Evolutionary conservation across 768 basidiomycete genomes (phyloP).

Genomic region (Pleurotus salmoneostramineus): DNA sequence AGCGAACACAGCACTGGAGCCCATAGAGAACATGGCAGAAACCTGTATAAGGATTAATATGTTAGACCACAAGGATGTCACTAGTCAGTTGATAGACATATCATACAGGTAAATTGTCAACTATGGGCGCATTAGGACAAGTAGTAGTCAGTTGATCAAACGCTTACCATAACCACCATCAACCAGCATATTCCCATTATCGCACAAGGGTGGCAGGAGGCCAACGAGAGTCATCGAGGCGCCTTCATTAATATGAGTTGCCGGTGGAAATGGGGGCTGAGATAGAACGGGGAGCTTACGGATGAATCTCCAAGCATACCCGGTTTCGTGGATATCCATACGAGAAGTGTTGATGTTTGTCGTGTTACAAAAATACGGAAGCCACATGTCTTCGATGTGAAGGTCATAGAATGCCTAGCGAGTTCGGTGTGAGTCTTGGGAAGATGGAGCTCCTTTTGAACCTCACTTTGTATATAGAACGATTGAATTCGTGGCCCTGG

Average conservation of each 20-base stretch:
- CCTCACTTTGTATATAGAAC: conserved; percentile 84
- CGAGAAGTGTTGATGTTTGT: conserved; percentile 94
- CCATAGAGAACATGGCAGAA: conserved; percentile 87
- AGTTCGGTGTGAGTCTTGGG: background rate
- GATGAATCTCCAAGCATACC: conserved; percentile 97
- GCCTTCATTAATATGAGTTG: conserved; percentile 36
- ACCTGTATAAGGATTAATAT: conserved; percentile 42
- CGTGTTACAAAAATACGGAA: conserved; percentile 97
- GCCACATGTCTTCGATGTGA: conserved; percentile 98
- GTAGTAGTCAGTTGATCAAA: background rate
- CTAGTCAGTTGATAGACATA: background rate
- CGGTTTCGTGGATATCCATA: conserved; percentile 97
- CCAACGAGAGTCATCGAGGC: conserved; percentile 98
- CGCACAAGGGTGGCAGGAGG: conserved; percentile 89
- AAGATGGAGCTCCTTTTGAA: background rate
- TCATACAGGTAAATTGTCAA: conserved; percentile 84
- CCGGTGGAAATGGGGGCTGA: background rate
- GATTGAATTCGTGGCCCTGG: conserved; percentile 93
- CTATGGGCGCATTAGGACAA: conserved; percentile 30
- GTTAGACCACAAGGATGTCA: background rate
- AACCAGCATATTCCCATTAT: conserved; percentile 89
- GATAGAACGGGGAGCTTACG: conserved; percentile 39
- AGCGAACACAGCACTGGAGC: conserved; percentile 87
- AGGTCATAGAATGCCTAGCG: conserved; percentile 84
- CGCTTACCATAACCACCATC: conserved; percentile 83